These are phyloP conservation scores for Metarhizium robertsii DNA, from an alignment of 2,329 filamentous ascomycete species.

Conservation along the genomic window DNA sequence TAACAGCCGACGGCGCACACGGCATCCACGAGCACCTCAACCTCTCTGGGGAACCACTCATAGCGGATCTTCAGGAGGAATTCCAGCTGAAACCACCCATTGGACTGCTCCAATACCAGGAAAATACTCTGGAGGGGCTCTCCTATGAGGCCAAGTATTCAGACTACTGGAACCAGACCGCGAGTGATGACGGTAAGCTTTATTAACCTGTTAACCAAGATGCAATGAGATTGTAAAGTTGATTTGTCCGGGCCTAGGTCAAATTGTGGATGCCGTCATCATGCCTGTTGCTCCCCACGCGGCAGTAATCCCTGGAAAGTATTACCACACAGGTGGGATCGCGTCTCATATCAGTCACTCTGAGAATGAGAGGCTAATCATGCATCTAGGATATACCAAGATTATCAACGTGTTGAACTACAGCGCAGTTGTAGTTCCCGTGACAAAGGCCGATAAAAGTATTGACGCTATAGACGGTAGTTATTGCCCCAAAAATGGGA, in stretches of 20 bases:
- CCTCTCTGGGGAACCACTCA: constrained; percentile 44
- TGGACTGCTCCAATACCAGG: constrained; percentile 22
- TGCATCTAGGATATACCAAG: constrained; percentile 19
- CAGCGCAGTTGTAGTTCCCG: constrained; percentile 41
- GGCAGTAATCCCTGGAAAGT: constrained; percentile 37
- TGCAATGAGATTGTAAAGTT: not conserved
- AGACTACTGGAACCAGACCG: constrained; percentile 55
- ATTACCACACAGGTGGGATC: constrained; percentile 21
- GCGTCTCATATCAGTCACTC: not conserved
- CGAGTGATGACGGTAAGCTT: constrained; percentile 33
- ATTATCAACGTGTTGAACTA: constrained; percentile 49
- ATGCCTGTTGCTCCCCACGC: constrained; percentile 40
- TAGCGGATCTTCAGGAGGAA: constrained; percentile 28
- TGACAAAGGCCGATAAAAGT: constrained; percentile 41
- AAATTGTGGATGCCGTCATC: constrained; percentile 46
- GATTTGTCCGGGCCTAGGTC: constrained; percentile 16
- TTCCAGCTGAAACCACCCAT: constrained; percentile 18
- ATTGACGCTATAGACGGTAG: constrained; percentile 32
- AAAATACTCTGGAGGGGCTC: constrained; percentile 43
- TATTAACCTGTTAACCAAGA: not conserved
- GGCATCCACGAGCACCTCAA: constrained; percentile 36
- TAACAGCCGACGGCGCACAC: constrained; percentile 21
- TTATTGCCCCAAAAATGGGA: constrained; percentile 29
- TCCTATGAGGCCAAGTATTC: constrained; percentile 48
- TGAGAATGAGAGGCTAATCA: not conserved